Evolutionary conservation across 768 basidiomycete species (phyloP), one percentile per base, ranked within the genome.

Genomic region (Termitomyces eurrhizus): DNA sequence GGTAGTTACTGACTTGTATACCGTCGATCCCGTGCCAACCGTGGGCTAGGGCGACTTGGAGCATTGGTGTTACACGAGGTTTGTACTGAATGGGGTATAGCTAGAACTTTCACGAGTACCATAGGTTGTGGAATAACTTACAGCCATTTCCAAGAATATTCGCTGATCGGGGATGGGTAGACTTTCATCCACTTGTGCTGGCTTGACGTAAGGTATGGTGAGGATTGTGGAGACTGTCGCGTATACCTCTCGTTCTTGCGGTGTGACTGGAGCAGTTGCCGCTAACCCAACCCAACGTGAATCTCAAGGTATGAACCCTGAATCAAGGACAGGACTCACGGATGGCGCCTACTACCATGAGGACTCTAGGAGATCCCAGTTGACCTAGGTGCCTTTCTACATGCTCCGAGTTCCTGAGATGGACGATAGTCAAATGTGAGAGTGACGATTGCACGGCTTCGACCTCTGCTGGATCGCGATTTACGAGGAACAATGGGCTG

Each of bases 401-500:
- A 51, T 74, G 70, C 2, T 68, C 70, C 2, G 70, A 69, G 56
- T 64, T 63, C 37, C 55, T 63, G 13, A 77, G 69, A 57, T 76
- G 73, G 21, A 76, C 67, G 18, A 77, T 55, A n/a, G 57, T 57
- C 33, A 73, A 42, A 46, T 72, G 66, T 6, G 69, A 64, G 54
- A 71, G 64, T 3, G 69, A 65, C 26, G 60, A 57, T 60, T 69
- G 69, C 18, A 75, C 73, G 2, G 62, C 68, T 11, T 63, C 54
- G 24, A 77, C 69, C 62, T 77, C 75, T 6, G 66, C 65, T 7
- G 56, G 62, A 56, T 74, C 74, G 21, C 76, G 70, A 58, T 74
- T 72, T 51, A 69, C 62, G 56, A 70, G 64, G 57, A 70, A 74
- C 21, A 66, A 69, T 75, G 86, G 83, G 81, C 44, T 80, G 80